Conservation (phyloP, 176 grass and related monocot species). For the Musa beccarii region DNA sequence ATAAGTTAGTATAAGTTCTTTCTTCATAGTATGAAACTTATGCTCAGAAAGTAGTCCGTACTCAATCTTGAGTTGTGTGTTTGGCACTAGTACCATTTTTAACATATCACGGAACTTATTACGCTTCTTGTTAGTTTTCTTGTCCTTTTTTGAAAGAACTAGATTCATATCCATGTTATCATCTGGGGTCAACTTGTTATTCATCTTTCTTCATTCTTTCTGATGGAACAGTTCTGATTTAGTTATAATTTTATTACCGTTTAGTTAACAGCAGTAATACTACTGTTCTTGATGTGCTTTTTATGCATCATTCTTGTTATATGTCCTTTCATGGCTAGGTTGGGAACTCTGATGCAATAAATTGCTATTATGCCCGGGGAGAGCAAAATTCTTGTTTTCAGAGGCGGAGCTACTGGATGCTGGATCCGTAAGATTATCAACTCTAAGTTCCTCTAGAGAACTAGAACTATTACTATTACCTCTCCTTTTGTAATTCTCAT, state of each 20-base stretch:
- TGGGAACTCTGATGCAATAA: conserved; percentile 49
- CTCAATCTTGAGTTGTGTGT: too few relatives aligned
- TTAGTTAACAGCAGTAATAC: background rate
- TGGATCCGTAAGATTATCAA: conserved; percentile 63
- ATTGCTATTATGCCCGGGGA: conserved; percentile 71
- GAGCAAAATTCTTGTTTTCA: conserved; percentile 49
- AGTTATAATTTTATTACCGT: background rate
- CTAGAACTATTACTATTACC: background rate
- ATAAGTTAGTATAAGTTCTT: too few relatives aligned
- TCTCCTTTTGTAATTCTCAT: too few relatives aligned
- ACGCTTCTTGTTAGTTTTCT: too few relatives aligned
- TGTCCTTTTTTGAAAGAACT: too few relatives aligned
- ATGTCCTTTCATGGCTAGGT: conserved; percentile 43
- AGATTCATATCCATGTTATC: too few relatives aligned
- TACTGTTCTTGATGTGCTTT: background rate
- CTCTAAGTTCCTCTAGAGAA: background rate
- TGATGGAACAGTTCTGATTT: background rate
- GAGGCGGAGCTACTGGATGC: conserved; percentile 90
- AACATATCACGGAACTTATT: too few relatives aligned
- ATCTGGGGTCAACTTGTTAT: too few relatives aligned
- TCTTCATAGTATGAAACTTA: too few relatives aligned
- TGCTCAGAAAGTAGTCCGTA: too few relatives aligned
- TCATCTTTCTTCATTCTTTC: too few relatives aligned
- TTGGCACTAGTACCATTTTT: too few relatives aligned
- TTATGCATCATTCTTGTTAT: conserved; percentile 14